phyloP scores from a whole-genome alignment of 352 stramenopile species.

The Aphanomyces euteiches region DNA sequence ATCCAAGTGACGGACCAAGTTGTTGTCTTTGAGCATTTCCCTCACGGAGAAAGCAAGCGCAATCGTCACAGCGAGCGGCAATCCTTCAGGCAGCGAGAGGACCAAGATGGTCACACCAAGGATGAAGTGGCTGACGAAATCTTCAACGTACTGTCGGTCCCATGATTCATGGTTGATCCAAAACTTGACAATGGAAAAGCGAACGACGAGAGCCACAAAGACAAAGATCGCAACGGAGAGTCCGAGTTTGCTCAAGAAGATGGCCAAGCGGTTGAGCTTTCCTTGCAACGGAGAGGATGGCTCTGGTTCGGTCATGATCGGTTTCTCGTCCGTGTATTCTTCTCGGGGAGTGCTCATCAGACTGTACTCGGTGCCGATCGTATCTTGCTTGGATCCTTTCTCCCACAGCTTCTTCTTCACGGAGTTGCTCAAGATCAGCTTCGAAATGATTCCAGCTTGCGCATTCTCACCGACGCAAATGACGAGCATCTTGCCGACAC shows the following conservation, averaged over 20 bases:
- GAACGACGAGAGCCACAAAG: conserved; percentile 53
- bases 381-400: neutral
- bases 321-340: neutral
- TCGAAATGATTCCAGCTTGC: conserved; percentile 44
- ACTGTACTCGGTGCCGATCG: neutral
- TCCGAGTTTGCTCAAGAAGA: conserved; percentile 62
- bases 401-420: neutral
- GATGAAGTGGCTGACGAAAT: conserved; percentile 84
- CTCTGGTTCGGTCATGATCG: conserved; percentile 4
- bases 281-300: conserved; percentile 54
- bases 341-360: neutral
- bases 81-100: conserved; percentile 86
- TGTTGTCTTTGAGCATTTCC: conserved; percentile 95
- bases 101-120: conserved; percentile 78
- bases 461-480: conserved; percentile 39
- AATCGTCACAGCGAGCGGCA: conserved; percentile 88
- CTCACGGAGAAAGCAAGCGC: conserved; percentile 86
- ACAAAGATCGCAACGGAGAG: conserved; percentile 56
- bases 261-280: conserved; percentile 72
- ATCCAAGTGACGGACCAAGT: conserved; percentile 93
- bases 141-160: conserved; percentile 40
- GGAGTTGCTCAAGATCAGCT: neutral
- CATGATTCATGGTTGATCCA: conserved; percentile 41
- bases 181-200: conserved; percentile 63
- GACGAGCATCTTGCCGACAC: conserved; percentile 51